phyloP scores from a whole-genome alignment of 129 eudicot genomes.

The Gnaphalium uliginosum region DNA sequence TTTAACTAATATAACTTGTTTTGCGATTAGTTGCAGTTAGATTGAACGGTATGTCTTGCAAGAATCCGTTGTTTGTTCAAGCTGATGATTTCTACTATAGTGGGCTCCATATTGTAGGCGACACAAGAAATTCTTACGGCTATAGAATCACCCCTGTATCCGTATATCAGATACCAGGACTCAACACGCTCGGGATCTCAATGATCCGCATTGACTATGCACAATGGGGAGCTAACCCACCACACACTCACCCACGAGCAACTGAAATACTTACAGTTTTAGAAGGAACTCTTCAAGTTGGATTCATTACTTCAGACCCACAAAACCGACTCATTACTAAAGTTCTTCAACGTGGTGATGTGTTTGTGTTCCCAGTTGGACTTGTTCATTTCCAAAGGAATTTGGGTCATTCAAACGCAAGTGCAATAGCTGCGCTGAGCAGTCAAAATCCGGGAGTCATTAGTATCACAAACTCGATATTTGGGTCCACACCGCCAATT shows the following conservation, averaged over 20 bases:
- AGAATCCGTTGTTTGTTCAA: slow-evolving; percentile 36
- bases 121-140: slow-evolving; percentile 43
- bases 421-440: slow-evolving; percentile 46
- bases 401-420: slow-evolving; percentile 37
- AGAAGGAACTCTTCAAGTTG: slow-evolving; percentile 50
- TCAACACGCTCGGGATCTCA: slow-evolving; percentile 47
- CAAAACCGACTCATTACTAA: slow-evolving; percentile 45
- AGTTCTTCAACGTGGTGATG: slow-evolving; percentile 51
- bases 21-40: slow-evolving; percentile 31
- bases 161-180: slow-evolving; percentile 45
- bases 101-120: slow-evolving; percentile 44
- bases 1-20: neutral
- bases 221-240: slow-evolving; percentile 46
- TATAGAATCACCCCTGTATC: slow-evolving; percentile 40
- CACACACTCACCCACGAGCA: slow-evolving; percentile 55
- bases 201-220: slow-evolving; percentile 50
- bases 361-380: slow-evolving; percentile 51
- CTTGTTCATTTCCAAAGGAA: slow-evolving; percentile 51
- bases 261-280: slow-evolving; percentile 46
- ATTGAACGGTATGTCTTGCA: slow-evolving; percentile 50
- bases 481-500: slow-evolving; percentile 40
- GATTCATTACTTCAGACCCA: slow-evolving; percentile 52
- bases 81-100: slow-evolving; percentile 50
- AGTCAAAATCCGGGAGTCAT: slow-evolving; percentile 49
- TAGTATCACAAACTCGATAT: slow-evolving; percentile 41